Base-by-base conservation (phyloP, 768 basidiomycete genomes). In the Lyophyllum atratum region DNA sequence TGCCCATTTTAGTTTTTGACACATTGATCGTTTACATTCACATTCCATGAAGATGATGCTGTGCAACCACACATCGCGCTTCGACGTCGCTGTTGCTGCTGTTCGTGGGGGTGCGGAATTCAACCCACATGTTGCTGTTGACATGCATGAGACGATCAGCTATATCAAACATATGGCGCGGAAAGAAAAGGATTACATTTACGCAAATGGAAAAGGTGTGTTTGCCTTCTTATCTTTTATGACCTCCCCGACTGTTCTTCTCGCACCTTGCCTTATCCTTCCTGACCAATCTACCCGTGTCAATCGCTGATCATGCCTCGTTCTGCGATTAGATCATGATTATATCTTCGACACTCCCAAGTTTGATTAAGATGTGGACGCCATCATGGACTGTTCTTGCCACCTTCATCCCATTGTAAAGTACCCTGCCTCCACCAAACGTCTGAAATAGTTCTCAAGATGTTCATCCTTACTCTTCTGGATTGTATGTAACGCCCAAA, bases 41-140 rank as follows among this genome's bases (percentile, higher is more conserved):
- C 44, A 21, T 17, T 9, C 31, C 9, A 17, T n/a, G 3, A 29
- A 87, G 85, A 90, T 90, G 89, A 86, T 90, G 88, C 69, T 90
- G 17, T 79, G 80, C 67, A 90, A 90, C 69, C 72, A 76, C 50
- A 86, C 86, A 0, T 88, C 87, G 28, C 79, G 89, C 34, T 90
- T 83, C 68, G 74, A 86, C 52, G 79, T 90, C 37, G 89, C 88
- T 29, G 72, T 80, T 4, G 77, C 76, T 12, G 89, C 87, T 8
- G 75, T 90, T 33, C 78, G 80, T 14, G 81, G 80, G 31, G 86
- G 79, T 10, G 81, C 85, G 7, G 59, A 62, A 29, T 66, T 71
- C 52, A 89, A 90, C 62, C 64, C 77, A 19, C 76, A 74, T 44
- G 80, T 89, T 2, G 80, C 85, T 7, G 77, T 83, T 11, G 76